Percentiles rank a stretch among this genome's conserved stretches.
Evolutionary conservation across 257 asterid genomes (phyloP).

Genomic region (Salvia splendens): DNA sequence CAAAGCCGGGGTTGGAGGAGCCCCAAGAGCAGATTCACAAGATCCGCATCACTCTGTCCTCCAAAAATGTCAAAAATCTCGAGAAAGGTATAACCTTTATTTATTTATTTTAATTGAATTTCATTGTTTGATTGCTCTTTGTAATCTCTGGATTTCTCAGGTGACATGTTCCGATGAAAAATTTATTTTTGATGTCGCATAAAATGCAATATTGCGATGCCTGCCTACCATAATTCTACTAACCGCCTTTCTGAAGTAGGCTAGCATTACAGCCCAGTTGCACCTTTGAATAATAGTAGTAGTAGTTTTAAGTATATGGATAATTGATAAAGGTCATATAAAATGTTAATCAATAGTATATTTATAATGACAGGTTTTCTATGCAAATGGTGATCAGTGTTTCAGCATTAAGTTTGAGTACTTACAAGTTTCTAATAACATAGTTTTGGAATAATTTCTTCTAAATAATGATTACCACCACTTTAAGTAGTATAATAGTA

Average conservation of each 20-base stretch:
- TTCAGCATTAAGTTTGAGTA: too few species aligned
- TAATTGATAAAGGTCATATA: too few species aligned
- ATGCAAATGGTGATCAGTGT: too few species aligned
- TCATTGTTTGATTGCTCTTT: background rate
- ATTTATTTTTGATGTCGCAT: background rate
- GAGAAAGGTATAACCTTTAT: constrained; percentile 39
- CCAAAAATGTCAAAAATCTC: constrained; percentile 48
- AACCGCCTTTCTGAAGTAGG: background rate
- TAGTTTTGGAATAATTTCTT: too few species aligned
- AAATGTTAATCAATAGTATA: too few species aligned
- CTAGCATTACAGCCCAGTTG: too few species aligned
- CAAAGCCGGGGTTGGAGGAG: constrained; percentile 52
- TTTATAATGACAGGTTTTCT: too few species aligned
- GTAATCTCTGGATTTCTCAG: background rate
- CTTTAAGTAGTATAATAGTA: too few species aligned
- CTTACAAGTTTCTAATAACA: too few species aligned
- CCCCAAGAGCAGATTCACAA: constrained; percentile 46
- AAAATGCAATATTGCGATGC: background rate
- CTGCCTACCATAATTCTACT: background rate
- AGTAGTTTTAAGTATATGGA: too few species aligned
- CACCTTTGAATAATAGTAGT: background rate
- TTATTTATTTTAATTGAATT: background rate
- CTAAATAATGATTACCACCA: too few species aligned
- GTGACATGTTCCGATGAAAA: background rate
- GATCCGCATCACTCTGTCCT: constrained; percentile 56